Base-by-base conservation (phyloP, 768 basidiomycete genomes). In the Auricularia heimuer region DNA sequence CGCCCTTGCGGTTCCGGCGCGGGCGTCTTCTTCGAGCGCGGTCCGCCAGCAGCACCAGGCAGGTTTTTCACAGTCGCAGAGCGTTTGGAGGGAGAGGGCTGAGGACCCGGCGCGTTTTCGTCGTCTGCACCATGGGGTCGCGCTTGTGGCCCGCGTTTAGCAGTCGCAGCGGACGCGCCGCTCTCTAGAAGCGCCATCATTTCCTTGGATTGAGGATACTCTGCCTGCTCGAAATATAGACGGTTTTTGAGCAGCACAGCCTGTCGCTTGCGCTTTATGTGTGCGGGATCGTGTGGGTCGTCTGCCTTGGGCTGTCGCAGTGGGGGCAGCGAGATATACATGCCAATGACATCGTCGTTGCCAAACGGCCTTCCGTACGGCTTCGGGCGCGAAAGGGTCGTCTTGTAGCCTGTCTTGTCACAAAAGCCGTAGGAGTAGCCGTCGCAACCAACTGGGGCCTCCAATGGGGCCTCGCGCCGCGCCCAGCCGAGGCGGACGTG, bases 171-270 rank as follows among this genome's bases (percentile, higher is more conserved):
- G 37, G 61, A 37, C 39, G 66, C 61, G 54, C 62, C 67, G 66
- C 70, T 62, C 68, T 94, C 92, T 82, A 95, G 85, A 67, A 98
- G 84, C 44, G 87, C 79, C 12, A 83, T 79, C 97, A 98, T 98
- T 77, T 99, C 97, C 74, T 95, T 97, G 35, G 82, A 85, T 65
- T 87, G 85, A 10, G 86, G 76, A 73, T 97, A 98, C 74, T 98
- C 96, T 67, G 92, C 79, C 66, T 87, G 87, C 77, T 99, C 97
- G 74, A 98, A 98, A 73, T 95, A 94, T 68, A 93, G 90, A 75
- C 96, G 94, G n/a, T 92, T 92, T 76, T 96, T 97, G 76, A 93
- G 91, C 66, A 91, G 90, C 72, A 99, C 95, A 3, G 95, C 85
- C 66, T 96, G 90, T 64, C 97, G 90, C 71, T 94, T 91, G 64